Percentiles rank a stretch among this genome's conserved stretches.
Evolutionary conservation across 805 yeast genomes (phyloP).

Genomic region (Starmerella vaccinii): DNA sequence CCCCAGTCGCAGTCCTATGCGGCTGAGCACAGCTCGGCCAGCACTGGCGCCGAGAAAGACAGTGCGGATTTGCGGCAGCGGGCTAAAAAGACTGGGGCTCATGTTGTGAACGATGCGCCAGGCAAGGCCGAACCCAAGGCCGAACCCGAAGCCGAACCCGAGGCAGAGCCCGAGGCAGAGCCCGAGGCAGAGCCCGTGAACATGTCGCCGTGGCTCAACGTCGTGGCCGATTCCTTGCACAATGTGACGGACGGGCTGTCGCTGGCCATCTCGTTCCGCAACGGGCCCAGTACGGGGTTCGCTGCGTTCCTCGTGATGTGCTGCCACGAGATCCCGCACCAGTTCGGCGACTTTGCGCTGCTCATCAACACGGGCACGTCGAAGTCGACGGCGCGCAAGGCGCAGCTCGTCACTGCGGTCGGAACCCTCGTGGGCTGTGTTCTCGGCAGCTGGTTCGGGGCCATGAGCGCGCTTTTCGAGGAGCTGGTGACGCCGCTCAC

Average conservation of each 20-base stretch:
- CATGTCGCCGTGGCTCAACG: constrained; percentile 34
- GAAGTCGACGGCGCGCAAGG: constrained; percentile 52
- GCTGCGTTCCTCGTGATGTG: constrained; percentile 61
- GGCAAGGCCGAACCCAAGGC: neutral
- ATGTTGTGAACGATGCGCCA: no score
- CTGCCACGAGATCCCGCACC: constrained; percentile 74
- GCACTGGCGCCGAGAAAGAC: neutral
- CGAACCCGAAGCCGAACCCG: neutral
- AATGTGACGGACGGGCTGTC: constrained; percentile 73
- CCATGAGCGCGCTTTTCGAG: constrained; percentile 29
- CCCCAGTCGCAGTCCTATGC: no score
- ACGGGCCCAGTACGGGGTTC: constrained; percentile 50
- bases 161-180: neutral
- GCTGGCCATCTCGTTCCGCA: constrained; percentile 58
- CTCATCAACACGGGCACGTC: constrained; percentile 60
- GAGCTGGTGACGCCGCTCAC: constrained; percentile 59
- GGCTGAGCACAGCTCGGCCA: neutral
- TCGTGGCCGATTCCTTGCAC: constrained; percentile 63
- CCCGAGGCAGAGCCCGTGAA: neutral
- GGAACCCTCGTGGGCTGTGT: constrained; percentile 59
- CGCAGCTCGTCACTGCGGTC: constrained; percentile 52
- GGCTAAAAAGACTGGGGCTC: no score
- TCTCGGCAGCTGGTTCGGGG: constrained; percentile 33
- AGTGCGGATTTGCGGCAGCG: neutral
- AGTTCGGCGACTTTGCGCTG: constrained; percentile 69